These are phyloP conservation scores for Phaffomyces antillensis DNA, from an alignment of 805 yeast genomes.

Conservation along the genomic window DNA sequence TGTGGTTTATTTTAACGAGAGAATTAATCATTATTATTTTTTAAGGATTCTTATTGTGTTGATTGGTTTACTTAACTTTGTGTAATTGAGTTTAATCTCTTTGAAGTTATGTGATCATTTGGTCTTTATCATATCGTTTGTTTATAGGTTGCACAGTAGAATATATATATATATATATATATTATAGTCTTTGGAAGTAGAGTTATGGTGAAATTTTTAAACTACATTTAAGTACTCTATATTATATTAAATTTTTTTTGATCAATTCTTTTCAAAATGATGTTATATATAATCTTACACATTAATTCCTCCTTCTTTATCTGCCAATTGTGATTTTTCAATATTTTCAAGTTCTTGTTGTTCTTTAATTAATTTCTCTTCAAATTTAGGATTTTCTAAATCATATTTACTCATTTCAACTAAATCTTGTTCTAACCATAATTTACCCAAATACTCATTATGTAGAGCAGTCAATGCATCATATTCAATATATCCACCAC, in stretches of 20 bases:
- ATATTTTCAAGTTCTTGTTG: not conserved
- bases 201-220: no score
- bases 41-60: no score
- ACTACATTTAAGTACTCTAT: no score
- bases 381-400: not conserved
- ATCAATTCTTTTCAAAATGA: no score
- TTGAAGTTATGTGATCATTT: not conserved
- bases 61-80: no score
- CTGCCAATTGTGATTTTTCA: no score
- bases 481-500: conserved; percentile 20
- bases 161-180: not conserved
- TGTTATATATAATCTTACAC: no score
- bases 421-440: conserved; percentile 23
- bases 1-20: not conserved
- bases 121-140: not conserved
- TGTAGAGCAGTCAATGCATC: conserved; percentile 17
- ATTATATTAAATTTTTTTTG: no score
- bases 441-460: conserved; percentile 22
- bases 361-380: not conserved
- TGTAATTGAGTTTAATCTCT: no score
- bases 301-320: no score
- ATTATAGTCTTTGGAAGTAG: not conserved
- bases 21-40: no score
- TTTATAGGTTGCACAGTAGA: conserved; percentile 1
- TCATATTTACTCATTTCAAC: conserved; percentile 16